Base-by-base conservation (phyloP, 2,329 filamentous ascomycete genomes). In the Calycina herbarum region DNA sequence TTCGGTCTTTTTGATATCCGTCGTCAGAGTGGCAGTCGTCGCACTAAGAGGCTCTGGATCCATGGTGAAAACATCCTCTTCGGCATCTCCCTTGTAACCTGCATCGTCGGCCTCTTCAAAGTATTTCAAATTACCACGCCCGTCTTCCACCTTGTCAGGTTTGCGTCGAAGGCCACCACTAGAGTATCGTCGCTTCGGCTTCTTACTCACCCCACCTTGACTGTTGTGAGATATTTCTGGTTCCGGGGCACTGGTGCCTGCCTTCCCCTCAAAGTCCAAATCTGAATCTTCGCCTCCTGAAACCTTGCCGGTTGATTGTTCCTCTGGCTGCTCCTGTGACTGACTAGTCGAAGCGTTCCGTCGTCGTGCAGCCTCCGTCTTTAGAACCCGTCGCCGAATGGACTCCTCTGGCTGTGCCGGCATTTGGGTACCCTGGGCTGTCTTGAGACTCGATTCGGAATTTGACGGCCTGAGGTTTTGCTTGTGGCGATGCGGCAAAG, bases 91-190 rank as follows among this genome's bases (percentile, higher is more conserved):
- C 70, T 88, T 87, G 77, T 94, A 93, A 1, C 87, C 91, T 54
- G 88, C 88, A 73, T 96, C 94, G 27, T 94, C 93, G 33, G 94
- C 92, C 71, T 96, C 92, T 73, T 96, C 93, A 73, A 91, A 94
- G 72, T 94, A 97, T 76, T 96, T 89, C n/a, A 97, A 82, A 68
- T 91, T 85, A n/a, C 92, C 90, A 62, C 90, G 83, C 10, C 86
- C 83, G 13, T 89, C 85, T 20, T 84, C 85, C 6, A 96, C 89
- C 68, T 93, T 91, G 64, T 85, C 81, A 29, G 92, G 90, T 73
- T 91, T 89, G 66, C 87, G 82, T 42, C 91, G 87, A 31, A 97
- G 83, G 5, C 93, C 93, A 69, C 92, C 92, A 59, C 93, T 94
- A 5, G 93, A 97, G 77, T 96, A 95, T 29, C 94, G 89, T 66